Evolutionary conservation across 1,284 basidiomycete genomes (phyloP), one percentile per base, ranked within the genome.

Genomic region (Apiotrichum mycotoxinovorans): DNA sequence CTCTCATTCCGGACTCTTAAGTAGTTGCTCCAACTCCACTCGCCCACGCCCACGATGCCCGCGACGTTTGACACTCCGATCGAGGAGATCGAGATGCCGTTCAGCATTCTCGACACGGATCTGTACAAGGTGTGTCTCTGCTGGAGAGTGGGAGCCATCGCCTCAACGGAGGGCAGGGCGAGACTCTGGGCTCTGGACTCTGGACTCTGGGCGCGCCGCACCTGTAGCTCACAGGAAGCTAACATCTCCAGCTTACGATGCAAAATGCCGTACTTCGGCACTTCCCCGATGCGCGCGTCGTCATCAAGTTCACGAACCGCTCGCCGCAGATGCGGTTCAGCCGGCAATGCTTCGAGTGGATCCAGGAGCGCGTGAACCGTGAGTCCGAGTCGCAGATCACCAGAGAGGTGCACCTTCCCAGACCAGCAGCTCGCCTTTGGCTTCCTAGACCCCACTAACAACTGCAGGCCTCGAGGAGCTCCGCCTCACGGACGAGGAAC

Each of bases 101-200:
- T 77, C 59, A 92, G 90, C 30, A 81, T 98, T 54, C 83, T 98
- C 54, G 95, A 98, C 75, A 96, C 93, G 0, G 95, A 98, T 74
- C 79, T 97, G 41, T 98, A 98, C 85, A 98, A 96, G 83, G 91
- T 86, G 55, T 41, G 66, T 47, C 3, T 15, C 15, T 9, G 11
- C 18, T 15, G 11, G 23, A 41, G 40, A 15, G 10, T 17, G n/a
- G n/a, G n/a, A n/a, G n/a, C 7, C 30, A 30, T 7, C 7, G 30
- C 7, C 30, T 5, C 30, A 30, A 30, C 30, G 30, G 30, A 12
- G 12, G 30, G 7, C 5, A 7, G 30, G 30, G 30, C 30, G 30
- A 30, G 30, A n/a, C n/a, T n/a, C n/a, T n/a, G n/a, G n/a, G n/a
- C n/a, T n/a, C n/a, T n/a, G n/a, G n/a, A n/a, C n/a, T n/a, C n/a